Evolutionary conservation across 2,329 filamentous ascomycete genomes (phyloP).

Genomic region (Xylariales sp.): DNA sequence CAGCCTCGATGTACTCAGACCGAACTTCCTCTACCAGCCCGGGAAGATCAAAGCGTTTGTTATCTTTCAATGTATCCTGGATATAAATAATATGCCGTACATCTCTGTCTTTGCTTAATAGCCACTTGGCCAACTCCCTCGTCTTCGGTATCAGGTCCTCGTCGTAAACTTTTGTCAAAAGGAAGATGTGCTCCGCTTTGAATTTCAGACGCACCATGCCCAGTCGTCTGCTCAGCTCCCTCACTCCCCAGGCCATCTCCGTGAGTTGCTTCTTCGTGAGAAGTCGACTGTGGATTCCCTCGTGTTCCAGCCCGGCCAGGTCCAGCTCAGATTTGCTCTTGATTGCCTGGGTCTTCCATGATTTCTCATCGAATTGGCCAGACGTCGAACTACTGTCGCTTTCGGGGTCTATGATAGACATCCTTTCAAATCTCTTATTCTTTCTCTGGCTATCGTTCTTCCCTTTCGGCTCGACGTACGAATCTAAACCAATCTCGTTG

Average conservation of each 20-base stretch:
- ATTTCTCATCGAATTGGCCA: slow-evolving; percentile 68
- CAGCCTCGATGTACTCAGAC: slow-evolving; percentile 55
- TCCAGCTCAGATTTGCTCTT: slow-evolving; percentile 57
- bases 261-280: slow-evolving; percentile 94
- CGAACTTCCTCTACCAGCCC: slow-evolving; percentile 73
- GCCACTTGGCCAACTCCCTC: slow-evolving; percentile 81
- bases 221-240: slow-evolving; percentile 87
- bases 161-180: slow-evolving; percentile 94
- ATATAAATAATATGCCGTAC: slow-evolving; percentile 83
- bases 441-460: slow-evolving; percentile 31
- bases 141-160: slow-evolving; percentile 81
- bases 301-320: slow-evolving; percentile 47
- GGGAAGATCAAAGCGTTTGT: slow-evolving; percentile 78
- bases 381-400: slow-evolving; percentile 56
- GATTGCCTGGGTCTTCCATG: slow-evolving; percentile 63
- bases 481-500: slow-evolving; percentile 46
- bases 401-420: slow-evolving; percentile 52
- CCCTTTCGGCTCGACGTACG: slow-evolving; percentile 53
- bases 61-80: slow-evolving; percentile 78
- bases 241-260: slow-evolving; percentile 96
- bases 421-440: slow-evolving; percentile 11
- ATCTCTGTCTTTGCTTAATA: slow-evolving; percentile 76
- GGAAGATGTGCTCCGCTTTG: slow-evolving; percentile 83
- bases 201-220: slow-evolving; percentile 86
- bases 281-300: slow-evolving; percentile 71